phyloP scores from a whole-genome alignment of 257 asterid genomes.

The Voacanga thouarsii region DNA sequence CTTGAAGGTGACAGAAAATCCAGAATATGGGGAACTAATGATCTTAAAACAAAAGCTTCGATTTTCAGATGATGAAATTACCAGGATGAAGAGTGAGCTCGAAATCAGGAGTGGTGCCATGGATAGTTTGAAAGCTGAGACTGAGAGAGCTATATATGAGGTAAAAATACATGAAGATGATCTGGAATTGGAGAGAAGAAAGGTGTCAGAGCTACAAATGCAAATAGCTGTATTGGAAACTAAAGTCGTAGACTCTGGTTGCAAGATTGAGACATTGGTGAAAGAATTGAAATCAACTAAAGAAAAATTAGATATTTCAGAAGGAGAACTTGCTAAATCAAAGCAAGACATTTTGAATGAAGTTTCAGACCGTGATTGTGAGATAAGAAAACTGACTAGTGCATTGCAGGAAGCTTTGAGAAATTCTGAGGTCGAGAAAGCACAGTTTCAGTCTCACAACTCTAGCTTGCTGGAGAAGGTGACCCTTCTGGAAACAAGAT shows the following conservation, averaged over 20 bases:
- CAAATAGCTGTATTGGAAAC: slow-evolving; percentile 27
- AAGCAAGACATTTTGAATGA: neutral
- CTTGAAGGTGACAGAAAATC: slow-evolving; percentile 13
- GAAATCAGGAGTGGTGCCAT: slow-evolving; percentile 29
- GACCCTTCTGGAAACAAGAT: slow-evolving; percentile 38
- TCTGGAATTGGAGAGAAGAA: slow-evolving; percentile 41
- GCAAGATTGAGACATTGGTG: slow-evolving; percentile 7
- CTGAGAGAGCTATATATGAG: slow-evolving; percentile 42
- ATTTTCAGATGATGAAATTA: slow-evolving; percentile 53
- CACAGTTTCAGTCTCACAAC: slow-evolving; percentile 50
- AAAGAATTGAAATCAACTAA: slow-evolving; percentile 18
- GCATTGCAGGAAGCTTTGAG: slow-evolving; percentile 43
- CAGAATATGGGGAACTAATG: slow-evolving; percentile 30
- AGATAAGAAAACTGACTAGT: slow-evolving; percentile 39
- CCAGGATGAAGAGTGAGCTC: slow-evolving; percentile 40
- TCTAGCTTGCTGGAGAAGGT: slow-evolving; percentile 37
- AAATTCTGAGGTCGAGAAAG: slow-evolving; percentile 46
- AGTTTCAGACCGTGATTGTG: slow-evolving; percentile 33
- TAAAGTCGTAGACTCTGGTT: slow-evolving; percentile 10
- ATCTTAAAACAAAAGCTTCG: slow-evolving; percentile 32
- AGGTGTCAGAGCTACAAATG: slow-evolving; percentile 41
- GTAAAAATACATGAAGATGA: slow-evolving; percentile 37
- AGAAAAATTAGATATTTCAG: slow-evolving; percentile 16
- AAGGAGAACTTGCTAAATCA: slow-evolving; percentile 16
- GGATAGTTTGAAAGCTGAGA: slow-evolving; percentile 37